phyloP scores from a whole-genome alignment of 345 rosid species.

The Syzygium aromaticum region DNA sequence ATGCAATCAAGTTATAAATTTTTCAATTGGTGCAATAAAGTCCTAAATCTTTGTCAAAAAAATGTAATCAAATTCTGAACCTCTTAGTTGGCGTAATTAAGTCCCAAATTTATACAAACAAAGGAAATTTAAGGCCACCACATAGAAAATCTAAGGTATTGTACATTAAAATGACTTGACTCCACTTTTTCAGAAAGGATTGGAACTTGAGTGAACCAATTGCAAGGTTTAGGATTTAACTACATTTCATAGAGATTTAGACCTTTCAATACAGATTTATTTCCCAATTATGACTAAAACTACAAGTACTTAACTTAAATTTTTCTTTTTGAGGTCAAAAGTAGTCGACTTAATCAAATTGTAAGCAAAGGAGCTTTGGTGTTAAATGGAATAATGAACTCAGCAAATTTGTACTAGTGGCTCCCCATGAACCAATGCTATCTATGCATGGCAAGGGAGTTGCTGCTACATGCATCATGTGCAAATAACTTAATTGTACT shows the following conservation, averaged over 20 bases:
- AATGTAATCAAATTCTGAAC: too few relatives aligned
- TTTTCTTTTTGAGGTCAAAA: background rate
- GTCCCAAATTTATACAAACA: background rate
- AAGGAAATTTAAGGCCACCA: rapidly evolving
- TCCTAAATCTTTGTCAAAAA: background rate
- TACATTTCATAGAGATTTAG: rapidly evolving
- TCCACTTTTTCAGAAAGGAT: rapidly evolving
- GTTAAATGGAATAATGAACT: background rate
- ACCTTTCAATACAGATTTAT: background rate
- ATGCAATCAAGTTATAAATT: background rate
- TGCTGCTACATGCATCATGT: rapidly evolving
- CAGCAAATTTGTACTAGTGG: rapidly evolving
- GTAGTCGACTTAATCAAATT: background rate
- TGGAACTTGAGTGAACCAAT: too few relatives aligned
- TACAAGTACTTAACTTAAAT: background rate
- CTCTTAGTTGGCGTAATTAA: rapidly evolving
- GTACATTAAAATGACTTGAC: rapidly evolving
- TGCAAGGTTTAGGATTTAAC: background rate
- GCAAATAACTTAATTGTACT: too few relatives aligned
- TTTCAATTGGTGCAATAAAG: background rate
- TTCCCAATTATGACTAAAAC: background rate
- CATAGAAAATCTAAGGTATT: background rate
- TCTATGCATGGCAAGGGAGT: rapidly evolving
- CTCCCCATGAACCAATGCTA: rapidly evolving
- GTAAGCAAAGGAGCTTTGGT: rapidly evolving